phyloP scores from a whole-genome alignment of 2,329 filamentous ascomycete species.

The Sporothrix globosa region DNA sequence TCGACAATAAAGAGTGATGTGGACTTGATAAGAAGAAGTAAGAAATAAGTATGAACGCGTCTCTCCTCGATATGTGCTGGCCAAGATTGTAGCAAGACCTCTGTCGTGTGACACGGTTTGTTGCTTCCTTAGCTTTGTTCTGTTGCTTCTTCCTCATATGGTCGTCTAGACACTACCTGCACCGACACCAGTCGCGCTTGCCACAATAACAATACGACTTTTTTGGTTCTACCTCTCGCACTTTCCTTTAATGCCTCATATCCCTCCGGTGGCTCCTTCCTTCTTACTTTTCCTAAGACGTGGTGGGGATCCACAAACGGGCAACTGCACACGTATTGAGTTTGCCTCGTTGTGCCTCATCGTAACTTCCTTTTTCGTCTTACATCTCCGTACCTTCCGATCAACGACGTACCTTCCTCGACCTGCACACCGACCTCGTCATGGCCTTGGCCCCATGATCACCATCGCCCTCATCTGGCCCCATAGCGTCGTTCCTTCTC shows the following conservation, averaged over 20 bases:
- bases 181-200: neutral
- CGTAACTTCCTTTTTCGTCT: neutral
- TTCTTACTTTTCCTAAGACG: neutral
- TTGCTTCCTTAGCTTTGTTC: neutral
- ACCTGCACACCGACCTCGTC: neutral
- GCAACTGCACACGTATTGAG: neutral
- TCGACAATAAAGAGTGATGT: no score
- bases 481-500: neutral
- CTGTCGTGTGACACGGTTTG: neutral
- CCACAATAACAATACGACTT: neutral
- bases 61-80: neutral
- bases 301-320: neutral
- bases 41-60: neutral
- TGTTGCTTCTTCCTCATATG: neutral
- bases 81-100: neutral
- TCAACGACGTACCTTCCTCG: neutral
- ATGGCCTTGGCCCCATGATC: neutral
- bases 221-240: neutral
- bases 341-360: neutral
- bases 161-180: neutral
- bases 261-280: slow-evolving; percentile 13
- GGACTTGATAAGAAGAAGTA: no score
- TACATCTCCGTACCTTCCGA: neutral
- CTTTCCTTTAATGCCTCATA: slow-evolving; percentile 14
- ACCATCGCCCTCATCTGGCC: neutral